phyloP scores from a whole-genome alignment of 768 basidiomycete species.

The Tephrocybe sp. region DNA sequence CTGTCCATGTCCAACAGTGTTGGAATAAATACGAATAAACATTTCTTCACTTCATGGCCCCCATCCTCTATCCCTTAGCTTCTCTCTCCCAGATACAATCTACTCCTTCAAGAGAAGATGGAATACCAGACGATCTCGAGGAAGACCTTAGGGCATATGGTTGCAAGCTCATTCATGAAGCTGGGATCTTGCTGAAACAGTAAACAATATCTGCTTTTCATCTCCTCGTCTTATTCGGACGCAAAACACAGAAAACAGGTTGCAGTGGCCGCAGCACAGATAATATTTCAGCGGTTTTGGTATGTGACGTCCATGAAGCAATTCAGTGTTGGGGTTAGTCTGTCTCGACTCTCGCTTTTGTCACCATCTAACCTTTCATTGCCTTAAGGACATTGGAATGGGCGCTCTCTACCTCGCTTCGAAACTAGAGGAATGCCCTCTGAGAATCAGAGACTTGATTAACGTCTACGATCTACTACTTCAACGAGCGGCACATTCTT shows the following conservation, averaged over 20 bases:
- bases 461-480: conserved; percentile 90
- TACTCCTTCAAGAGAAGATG: conserved; percentile 82
- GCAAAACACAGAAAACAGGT: conserved; percentile 76
- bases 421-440: conserved; percentile 88
- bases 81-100: conserved; percentile 73
- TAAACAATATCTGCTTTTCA: conserved; percentile 33
- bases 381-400: conserved; percentile 76
- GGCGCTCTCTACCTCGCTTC: conserved; percentile 87
- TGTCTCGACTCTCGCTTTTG: conserved; percentile 4
- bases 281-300: conserved; percentile 96
- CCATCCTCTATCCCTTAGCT: conserved; percentile 76
- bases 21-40: conserved; percentile 14
- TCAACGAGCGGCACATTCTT: conserved; percentile 63
- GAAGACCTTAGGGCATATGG: conserved; percentile 88
- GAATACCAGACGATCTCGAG: conserved; percentile 77
- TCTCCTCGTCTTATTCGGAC: conserved; percentile 3
- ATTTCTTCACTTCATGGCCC: conserved; percentile 32
- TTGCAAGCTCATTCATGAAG: conserved; percentile 93
- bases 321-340: conserved; percentile 85
- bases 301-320: conserved; percentile 93
- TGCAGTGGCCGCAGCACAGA: conserved; percentile 94
- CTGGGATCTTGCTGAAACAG: conserved; percentile 90
- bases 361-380: conserved; percentile 5
- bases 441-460: conserved; percentile 91
- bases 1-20: conserved; percentile 28